Conservation (phyloP, 169 alveolate genomes). For the Plasmodium vivax region DNA sequence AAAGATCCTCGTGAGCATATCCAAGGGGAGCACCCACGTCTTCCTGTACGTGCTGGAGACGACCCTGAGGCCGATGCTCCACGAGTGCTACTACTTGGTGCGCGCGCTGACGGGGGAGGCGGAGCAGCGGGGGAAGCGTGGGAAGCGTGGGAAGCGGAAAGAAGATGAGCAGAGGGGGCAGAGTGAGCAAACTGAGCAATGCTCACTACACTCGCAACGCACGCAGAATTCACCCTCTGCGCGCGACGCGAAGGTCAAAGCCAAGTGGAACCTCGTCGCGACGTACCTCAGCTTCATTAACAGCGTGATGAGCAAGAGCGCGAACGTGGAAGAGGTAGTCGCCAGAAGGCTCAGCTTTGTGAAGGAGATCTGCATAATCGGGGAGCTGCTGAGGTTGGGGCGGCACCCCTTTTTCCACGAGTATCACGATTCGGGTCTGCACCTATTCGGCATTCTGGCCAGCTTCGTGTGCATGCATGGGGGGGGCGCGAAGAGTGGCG, state of each 20-base stretch:
- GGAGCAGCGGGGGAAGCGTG: neutral
- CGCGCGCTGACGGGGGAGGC: neutral
- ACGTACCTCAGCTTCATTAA: constrained; percentile 18
- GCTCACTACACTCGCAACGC: neutral
- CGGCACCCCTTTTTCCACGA: neutral
- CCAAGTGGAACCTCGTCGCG: constrained; percentile 1
- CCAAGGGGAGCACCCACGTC: constrained; percentile 9
- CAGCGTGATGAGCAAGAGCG: constrained; percentile 14
- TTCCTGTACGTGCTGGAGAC: constrained; percentile 7
- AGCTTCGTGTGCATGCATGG: constrained; percentile 47
- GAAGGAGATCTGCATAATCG: constrained; percentile 25
- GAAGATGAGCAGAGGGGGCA: neutral
- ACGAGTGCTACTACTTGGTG: constrained; percentile 35
- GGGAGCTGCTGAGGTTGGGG: constrained; percentile 2
- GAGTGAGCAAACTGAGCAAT: neutral
- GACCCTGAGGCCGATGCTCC: constrained; percentile 25
- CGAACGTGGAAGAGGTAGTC: neutral
- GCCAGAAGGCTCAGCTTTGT: neutral
- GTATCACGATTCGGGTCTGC: constrained; percentile 28
- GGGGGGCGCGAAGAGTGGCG: neutral
- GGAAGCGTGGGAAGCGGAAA: too few relatives aligned
- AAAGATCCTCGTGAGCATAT: constrained; percentile 18
- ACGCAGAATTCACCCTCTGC: neutral
- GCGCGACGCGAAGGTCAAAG: neutral
- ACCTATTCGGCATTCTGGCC: constrained; percentile 12